Base-by-base conservation (phyloP, 345 rosid genomes). In the Brassica juncea region DNA sequence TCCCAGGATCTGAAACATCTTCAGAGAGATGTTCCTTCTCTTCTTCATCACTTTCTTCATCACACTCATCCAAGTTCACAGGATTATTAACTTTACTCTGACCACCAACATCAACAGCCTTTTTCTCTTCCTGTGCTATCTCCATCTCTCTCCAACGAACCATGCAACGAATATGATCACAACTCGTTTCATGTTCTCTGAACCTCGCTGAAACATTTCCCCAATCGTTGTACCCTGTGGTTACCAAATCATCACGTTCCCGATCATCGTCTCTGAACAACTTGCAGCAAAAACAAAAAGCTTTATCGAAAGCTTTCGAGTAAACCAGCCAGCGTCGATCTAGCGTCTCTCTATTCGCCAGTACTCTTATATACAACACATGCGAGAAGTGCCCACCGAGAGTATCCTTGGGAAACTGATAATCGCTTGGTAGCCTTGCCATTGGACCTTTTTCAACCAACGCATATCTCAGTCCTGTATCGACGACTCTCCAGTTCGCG, bases 171-270 rank as follows among this genome's bases (percentile, higher is more conserved):
- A 73, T 47, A 47, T 73, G 69, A 30, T 30, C 70, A 15, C 4
- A 23, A 30, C 23, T 1, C 2, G 27, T 69, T 52, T 69, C 73
- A 9, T 69, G 61, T 49, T 69, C 62, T 69, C 54, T 52, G 28
- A 69, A 27, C 62, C 62, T 69, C 1, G 15, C 4, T 8, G 61
- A 62, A 73, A 44, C 19, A 10, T 73, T 1, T 28, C 9, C 61
- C 68, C 76, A 73, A 11, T 73, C 16, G 10, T 42, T 61, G 4
- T 42, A 73, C 54, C 76, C 76, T 6, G 39, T 72, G n/a, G 68
- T 72, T 28, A 19, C 68, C 68, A 61, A 42, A 5, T 61, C 3
- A 28, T 57, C 68, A 72, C 76, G 57, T 14, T 15, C 9, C 28
- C 5, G 37, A 34, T 60, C 34, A 27, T 42, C 60, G 4, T 42